Evolutionary conservation across 805 yeast genomes (phyloP).

Genomic region (Schwanniomyces sp.): DNA sequence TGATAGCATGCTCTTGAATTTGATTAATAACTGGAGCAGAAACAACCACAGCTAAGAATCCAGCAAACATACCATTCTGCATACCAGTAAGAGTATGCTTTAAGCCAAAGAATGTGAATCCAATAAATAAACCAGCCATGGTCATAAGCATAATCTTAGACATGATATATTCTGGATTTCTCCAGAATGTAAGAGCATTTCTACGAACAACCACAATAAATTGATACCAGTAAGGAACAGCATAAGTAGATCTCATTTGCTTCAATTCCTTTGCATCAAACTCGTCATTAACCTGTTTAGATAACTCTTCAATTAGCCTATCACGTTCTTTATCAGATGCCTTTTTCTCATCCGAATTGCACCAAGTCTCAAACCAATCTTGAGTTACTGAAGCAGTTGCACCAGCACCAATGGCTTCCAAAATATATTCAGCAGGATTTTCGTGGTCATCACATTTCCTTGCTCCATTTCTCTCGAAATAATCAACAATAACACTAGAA

Average conservation of each 20-base stretch:
- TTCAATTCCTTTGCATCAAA: background rate
- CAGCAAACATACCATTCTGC: slow-evolving; percentile 58
- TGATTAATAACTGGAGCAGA: slow-evolving; percentile 62
- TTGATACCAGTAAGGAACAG: slow-evolving; percentile 15
- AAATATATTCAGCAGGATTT: slow-evolving; percentile 27
- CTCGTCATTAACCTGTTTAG: slow-evolving; percentile 7
- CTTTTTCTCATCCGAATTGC: slow-evolving; percentile 14
- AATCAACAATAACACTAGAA: slow-evolving; percentile 15
- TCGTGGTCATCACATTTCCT: slow-evolving; percentile 55
- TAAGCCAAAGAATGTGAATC: slow-evolving; percentile 15
- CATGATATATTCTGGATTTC: slow-evolving; percentile 38
- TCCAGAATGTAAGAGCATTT: slow-evolving; percentile 26
- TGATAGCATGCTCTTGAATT: slow-evolving; percentile 57
- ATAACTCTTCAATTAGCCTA: too few species aligned
- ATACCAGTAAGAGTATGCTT: slow-evolving; percentile 46
- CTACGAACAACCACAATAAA: slow-evolving; percentile 12
- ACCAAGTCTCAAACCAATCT: slow-evolving; percentile 69
- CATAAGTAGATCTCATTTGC: slow-evolving; percentile 9
- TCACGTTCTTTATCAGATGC: slow-evolving; percentile 1
- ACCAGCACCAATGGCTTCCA: slow-evolving; percentile 70
- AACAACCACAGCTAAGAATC: slow-evolving; percentile 56
- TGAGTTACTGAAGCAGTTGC: slow-evolving; percentile 60
- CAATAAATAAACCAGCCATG: slow-evolving; percentile 42
- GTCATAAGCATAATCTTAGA: slow-evolving; percentile 36
- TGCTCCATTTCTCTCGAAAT: slow-evolving; percentile 32